Evolutionary conservation across 1,284 basidiomycete species (phyloP).

Genomic region (Peniophora sp.): DNA sequence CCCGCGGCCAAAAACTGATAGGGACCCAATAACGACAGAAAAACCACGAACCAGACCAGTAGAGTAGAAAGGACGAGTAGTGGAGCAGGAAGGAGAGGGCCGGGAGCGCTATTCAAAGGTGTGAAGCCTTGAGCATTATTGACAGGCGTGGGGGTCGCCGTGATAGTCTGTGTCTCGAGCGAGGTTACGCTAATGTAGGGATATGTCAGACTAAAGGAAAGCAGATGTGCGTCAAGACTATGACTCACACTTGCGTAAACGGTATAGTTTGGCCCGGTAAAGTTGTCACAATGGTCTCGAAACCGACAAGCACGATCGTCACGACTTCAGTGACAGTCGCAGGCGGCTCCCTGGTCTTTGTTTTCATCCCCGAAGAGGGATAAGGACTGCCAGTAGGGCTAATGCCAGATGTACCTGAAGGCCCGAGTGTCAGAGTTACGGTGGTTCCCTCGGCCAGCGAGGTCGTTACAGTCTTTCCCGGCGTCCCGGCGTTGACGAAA

Average conservation of each 20-base stretch:
- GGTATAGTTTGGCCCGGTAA: slow-evolving; percentile 14
- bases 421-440: slow-evolving; percentile 13
- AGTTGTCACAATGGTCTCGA: slow-evolving; percentile 19
- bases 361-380: slow-evolving; percentile 3
- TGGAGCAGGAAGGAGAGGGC: neutral
- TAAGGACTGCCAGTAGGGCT: neutral
- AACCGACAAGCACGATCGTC: slow-evolving; percentile 20
- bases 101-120: slow-evolving; percentile 7
- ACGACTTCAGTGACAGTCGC: slow-evolving; percentile 15
- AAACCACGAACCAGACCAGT: neutral
- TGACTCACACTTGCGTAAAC: slow-evolving; percentile 19
- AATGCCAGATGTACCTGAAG: slow-evolving; percentile 10
- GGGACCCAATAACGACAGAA: neutral
- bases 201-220: neutral
- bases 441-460: slow-evolving; percentile 2
- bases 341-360: slow-evolving; percentile 16
- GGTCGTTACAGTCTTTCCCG: neutral
- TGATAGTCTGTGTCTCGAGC: slow-evolving; percentile 4
- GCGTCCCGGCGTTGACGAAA: neutral
- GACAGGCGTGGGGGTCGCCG: neutral
- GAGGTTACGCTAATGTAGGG: slow-evolving; percentile 2
- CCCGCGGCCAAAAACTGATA: neutral
- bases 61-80: too few relatives aligned
- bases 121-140: slow-evolving; percentile 3
- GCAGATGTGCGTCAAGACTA: neutral